Evolutionary conservation across 768 basidiomycete species (phyloP).

Genomic region (Kwoniella dendrophila): DNA sequence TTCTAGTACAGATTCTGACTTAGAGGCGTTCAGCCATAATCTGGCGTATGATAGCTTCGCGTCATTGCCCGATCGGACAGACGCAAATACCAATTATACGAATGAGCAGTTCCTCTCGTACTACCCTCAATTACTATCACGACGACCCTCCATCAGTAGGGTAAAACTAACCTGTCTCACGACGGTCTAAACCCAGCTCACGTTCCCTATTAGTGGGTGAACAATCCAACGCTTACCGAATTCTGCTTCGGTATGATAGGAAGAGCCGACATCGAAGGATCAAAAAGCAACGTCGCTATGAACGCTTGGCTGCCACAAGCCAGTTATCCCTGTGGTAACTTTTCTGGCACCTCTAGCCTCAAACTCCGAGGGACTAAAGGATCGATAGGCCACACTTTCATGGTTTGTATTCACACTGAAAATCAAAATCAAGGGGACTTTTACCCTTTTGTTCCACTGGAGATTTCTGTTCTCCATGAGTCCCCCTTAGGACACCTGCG

Average conservation of each 20-base stretch:
- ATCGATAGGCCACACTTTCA: constrained; percentile 82
- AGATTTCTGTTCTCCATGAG: constrained; percentile 80
- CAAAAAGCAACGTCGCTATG: constrained; percentile 82
- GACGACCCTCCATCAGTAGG: constrained; percentile 76
- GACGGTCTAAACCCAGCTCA: constrained; percentile 72
- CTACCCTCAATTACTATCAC: constrained; percentile 78
- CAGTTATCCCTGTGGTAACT: constrained; percentile 78
- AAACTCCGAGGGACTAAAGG: constrained; percentile 78
- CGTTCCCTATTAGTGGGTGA: constrained; percentile 75
- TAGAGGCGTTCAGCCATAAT: constrained; percentile 84
- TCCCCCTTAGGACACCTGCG: constrained; percentile 77
- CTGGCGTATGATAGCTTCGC: constrained; percentile 80
- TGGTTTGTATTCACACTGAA: constrained; percentile 79
- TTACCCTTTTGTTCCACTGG: constrained; percentile 78
- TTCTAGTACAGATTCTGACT: constrained; percentile 78
- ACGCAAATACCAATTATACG: constrained; percentile 79
- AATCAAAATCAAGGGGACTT: constrained; percentile 79
- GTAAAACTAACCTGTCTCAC: constrained; percentile 83
- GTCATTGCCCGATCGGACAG: constrained; percentile 75
- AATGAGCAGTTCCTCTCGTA: constrained; percentile 77
- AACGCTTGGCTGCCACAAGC: constrained; percentile 81
- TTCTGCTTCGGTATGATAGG: constrained; percentile 80
- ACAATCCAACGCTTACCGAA: constrained; percentile 79
- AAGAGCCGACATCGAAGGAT: constrained; percentile 81
- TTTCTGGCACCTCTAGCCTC: constrained; percentile 80